phyloP scores from a whole-genome alignment of 1,284 basidiomycete genomes.

The Trametes sp. region DNA sequence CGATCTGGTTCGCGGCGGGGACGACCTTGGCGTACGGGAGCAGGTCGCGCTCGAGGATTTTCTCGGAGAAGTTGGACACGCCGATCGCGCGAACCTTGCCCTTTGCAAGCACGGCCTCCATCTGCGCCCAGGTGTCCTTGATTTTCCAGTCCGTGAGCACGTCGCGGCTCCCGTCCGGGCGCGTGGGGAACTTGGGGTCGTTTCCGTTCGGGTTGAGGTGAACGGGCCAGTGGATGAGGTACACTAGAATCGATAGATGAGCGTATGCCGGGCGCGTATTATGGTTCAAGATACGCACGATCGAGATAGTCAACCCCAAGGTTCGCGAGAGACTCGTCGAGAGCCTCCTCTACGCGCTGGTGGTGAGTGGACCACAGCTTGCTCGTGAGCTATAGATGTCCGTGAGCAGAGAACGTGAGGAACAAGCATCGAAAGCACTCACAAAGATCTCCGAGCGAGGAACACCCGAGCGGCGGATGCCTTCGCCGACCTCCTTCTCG shows the following conservation, averaged over 20 bases:
- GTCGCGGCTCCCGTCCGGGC: conserved; percentile 73
- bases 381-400: conserved; percentile 61
- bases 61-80: conserved; percentile 64
- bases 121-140: conserved; percentile 82
- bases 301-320: conserved; percentile 85
- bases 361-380: conserved; percentile 80
- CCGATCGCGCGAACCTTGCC: conserved; percentile 68
- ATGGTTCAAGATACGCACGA: conserved; percentile 48
- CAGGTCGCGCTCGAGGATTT: conserved; percentile 49
- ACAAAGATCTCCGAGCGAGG: conserved; percentile 85
- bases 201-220: conserved; percentile 79
- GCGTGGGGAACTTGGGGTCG: conserved; percentile 72
- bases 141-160: conserved; percentile 71
- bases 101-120: conserved; percentile 77
- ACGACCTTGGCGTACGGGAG: conserved; percentile 56
- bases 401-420: conserved; percentile 24
- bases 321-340: conserved; percentile 75
- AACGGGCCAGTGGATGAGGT: conserved; percentile 87
- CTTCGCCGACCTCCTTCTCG: conserved; percentile 87
- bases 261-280: neutral
- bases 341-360: conserved; percentile 73
- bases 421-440: conserved; percentile 37
- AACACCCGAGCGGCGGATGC: conserved; percentile 80
- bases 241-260: conserved; percentile 51
- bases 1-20: conserved; percentile 66